A percentile compares a stretch with the other conserved stretches of the same genome.
Evolutionary conservation across 805 yeast genomes (phyloP).

Genomic region (Yarrowia sp.): DNA sequence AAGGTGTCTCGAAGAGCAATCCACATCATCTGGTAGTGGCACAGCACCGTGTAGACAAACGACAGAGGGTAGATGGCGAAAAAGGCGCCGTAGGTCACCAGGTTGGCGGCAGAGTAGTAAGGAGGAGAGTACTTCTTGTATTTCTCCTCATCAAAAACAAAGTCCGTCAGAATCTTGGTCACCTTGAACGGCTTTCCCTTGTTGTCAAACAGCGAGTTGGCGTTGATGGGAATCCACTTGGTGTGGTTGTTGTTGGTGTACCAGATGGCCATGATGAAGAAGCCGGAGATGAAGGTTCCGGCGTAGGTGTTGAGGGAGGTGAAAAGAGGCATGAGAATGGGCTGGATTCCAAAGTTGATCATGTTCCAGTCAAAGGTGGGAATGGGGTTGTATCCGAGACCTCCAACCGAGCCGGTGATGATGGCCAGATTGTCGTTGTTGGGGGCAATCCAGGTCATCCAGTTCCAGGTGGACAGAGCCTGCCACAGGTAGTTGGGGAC

Average conservation of each 20-base stretch:
- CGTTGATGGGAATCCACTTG: slow-evolving; percentile 56
- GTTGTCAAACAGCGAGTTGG: slow-evolving; percentile 51
- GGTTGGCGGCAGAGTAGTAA: slow-evolving; percentile 51
- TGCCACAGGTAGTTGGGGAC: slow-evolving; percentile 63
- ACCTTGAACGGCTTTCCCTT: slow-evolving; percentile 50
- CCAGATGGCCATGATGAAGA: slow-evolving; percentile 48
- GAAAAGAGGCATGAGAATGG: slow-evolving; percentile 28
- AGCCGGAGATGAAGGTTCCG: slow-evolving; percentile 27
- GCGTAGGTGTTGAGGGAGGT: slow-evolving; percentile 25
- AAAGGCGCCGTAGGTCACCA: slow-evolving; percentile 48
- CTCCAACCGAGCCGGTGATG: slow-evolving; percentile 52
- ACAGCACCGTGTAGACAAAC: slow-evolving; percentile 31
- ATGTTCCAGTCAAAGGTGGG: slow-evolving; percentile 43
- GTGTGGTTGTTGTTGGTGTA: slow-evolving; percentile 56
- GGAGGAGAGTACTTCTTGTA: slow-evolving; percentile 64
- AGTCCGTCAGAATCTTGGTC: slow-evolving; percentile 41
- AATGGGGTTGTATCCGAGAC: slow-evolving; percentile 43
- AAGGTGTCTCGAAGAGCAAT: slow-evolving; percentile 28
- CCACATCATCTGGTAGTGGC: slow-evolving; percentile 27
- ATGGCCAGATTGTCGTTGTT: slow-evolving; percentile 57
- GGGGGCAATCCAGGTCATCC: slow-evolving; percentile 55
- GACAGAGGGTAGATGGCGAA: slow-evolving; percentile 50
- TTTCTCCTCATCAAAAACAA: slow-evolving; percentile 43
- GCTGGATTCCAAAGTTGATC: slow-evolving; percentile 33
- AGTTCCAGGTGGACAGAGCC: slow-evolving; percentile 59